Conservation (phyloP, 78 protist genomes). For the Polysphondylium violaceum region DNA sequence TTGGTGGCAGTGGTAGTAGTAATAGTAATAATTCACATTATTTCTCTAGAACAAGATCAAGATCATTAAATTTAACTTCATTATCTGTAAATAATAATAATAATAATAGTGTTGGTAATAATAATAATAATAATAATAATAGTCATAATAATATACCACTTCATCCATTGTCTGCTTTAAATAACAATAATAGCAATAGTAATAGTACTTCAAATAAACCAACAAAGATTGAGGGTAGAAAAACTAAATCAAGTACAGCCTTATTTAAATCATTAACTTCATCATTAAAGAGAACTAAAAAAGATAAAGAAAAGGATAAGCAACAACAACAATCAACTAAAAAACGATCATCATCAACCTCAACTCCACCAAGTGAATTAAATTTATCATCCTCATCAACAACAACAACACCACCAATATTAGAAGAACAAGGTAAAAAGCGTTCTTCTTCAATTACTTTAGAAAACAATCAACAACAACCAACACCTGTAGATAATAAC, state of each 20-base stretch:
- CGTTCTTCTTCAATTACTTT: background rate
- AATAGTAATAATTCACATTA: background rate
- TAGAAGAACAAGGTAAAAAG: background rate
- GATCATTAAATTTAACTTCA: conserved; percentile 28
- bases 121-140: conserved; percentile 1
- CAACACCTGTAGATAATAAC: background rate
- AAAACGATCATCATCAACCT: conserved; percentile 11
- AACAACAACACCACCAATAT: conserved; percentile 2
- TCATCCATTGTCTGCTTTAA: background rate
- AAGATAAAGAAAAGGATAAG: background rate
- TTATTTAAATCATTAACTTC: conserved; percentile 21
- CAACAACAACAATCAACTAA: background rate
- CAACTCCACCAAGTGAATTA: background rate
- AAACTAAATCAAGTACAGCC: conserved; percentile 62
- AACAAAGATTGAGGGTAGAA: conserved; percentile 65
- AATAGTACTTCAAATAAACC: background rate
- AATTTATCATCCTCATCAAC: conserved; percentile 14
- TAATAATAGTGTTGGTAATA: background rate
- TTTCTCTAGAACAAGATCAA: conserved; percentile 47
- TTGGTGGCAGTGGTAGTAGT: background rate
- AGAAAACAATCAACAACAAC: background rate
- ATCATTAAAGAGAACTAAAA: background rate
- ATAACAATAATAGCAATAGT: background rate
- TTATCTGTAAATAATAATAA: background rate
- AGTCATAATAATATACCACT: background rate